Conservation (phyloP, 169 alveolate genomes). For the Plasmodium coatneyi region DNA sequence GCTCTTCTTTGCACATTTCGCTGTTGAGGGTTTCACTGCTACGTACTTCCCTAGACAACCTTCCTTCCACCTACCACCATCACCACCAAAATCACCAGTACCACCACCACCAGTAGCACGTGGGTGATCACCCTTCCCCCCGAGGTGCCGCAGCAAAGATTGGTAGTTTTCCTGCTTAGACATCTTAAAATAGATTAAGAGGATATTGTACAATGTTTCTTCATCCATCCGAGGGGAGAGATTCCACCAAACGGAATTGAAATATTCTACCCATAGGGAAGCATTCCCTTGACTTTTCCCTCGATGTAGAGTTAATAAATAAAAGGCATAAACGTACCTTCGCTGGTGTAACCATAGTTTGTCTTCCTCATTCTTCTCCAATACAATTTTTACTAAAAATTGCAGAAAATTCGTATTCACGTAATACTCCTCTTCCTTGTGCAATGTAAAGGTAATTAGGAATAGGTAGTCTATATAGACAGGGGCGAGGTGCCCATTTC, state of each 20-base stretch:
- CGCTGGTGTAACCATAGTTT: not conserved
- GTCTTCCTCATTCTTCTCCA: not conserved
- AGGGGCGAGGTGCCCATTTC: not conserved
- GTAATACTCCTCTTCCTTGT: not conserved
- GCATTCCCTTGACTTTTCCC: not conserved
- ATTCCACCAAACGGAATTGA: not conserved
- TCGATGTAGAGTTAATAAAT: conserved; percentile 6
- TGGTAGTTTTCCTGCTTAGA: not conserved
- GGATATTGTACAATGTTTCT: not conserved
- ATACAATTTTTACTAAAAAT: not conserved
- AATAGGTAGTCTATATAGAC: conserved; percentile 4
- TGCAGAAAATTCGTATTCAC: not conserved
- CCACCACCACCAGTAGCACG: no score
- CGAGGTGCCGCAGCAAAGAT: not conserved
- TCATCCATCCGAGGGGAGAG: not conserved
- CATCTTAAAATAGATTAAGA: conserved; percentile 19
- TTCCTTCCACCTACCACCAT: no score
- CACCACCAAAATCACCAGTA: no score
- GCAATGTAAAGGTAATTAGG: not conserved
- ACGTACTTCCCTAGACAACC: no score
- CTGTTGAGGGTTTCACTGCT: not conserved
- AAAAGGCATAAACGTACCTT: conserved; percentile 16
- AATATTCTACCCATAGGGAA: not conserved
- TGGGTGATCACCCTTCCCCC: no score
- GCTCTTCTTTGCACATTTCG: not conserved